Percentiles rank a stretch among this genome's conserved stretches.
phyloP scores from a whole-genome alignment of 495 filamentous ascomycete genomes.

The Viridothelium virens region DNA sequence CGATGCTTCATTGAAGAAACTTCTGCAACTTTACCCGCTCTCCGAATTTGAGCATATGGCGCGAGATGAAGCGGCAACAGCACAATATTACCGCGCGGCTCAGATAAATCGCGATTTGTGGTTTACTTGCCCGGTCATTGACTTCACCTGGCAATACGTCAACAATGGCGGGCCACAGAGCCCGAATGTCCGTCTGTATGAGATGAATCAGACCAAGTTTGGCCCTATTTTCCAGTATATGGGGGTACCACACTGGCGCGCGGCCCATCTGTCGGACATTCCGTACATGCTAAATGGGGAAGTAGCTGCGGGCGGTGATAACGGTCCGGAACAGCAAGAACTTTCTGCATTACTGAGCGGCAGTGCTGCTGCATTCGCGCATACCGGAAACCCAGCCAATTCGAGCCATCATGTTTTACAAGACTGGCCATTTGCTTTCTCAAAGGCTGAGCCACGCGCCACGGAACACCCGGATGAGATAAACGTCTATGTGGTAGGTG shows the following conservation, averaged over 20 bases:
- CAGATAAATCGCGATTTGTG: slow-evolving; percentile 42
- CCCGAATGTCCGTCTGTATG: slow-evolving; percentile 35
- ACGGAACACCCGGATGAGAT: not conserved
- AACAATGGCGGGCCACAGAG: slow-evolving; percentile 20
- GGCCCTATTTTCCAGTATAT: slow-evolving; percentile 29
- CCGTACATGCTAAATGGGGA: slow-evolving; percentile 29
- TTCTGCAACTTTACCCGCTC: slow-evolving; percentile 37
- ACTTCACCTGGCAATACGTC: slow-evolving; percentile 36
- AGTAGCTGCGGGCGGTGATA: not conserved
- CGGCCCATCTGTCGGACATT: slow-evolving; percentile 42
- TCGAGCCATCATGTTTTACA: not conserved
- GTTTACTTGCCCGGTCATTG: slow-evolving; percentile 41
- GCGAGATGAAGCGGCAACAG: slow-evolving; percentile 23
- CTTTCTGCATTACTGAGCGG: not conserved
- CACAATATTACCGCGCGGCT: slow-evolving; percentile 41
- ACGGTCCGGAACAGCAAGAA: not conserved
- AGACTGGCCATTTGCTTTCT: slow-evolving; percentile 1
- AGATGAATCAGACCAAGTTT: slow-evolving; percentile 41
- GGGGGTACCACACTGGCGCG: slow-evolving; percentile 34
- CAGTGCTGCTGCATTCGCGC: not conserved
- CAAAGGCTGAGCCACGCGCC: not conserved
- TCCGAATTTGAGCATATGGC: slow-evolving; percentile 34
- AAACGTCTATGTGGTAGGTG: not conserved
- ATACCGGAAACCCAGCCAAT: not conserved
- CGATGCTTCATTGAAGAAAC: slow-evolving; percentile 19